phyloP scores from a whole-genome alignment of 1,284 basidiomycete genomes.

The Leucoagaricus sp. region DNA sequence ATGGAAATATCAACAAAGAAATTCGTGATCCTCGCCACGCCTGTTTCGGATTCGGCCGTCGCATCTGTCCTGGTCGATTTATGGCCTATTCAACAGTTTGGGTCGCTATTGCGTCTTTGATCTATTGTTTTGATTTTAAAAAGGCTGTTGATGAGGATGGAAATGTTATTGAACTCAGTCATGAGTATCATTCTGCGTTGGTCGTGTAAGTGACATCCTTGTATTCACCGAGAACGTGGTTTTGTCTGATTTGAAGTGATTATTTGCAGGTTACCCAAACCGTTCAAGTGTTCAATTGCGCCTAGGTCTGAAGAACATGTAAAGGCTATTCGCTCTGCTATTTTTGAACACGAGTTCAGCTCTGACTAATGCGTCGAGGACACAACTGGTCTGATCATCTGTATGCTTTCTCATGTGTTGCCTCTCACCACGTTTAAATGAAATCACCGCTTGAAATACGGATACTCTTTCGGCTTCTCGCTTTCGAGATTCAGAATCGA shows the following conservation, averaged over 20 bases:
- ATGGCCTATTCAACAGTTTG: conserved; percentile 38
- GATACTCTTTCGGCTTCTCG: too few relatives aligned
- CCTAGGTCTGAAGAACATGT: conserved; percentile 26
- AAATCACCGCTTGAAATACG: too few relatives aligned
- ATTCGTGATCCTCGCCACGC: conserved; percentile 30
- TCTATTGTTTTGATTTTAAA: conserved; percentile 37
- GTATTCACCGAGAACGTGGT: conserved; percentile 22
- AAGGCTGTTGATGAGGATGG: conserved; percentile 38
- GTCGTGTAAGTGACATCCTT: too few relatives aligned
- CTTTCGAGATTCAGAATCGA: too few relatives aligned
- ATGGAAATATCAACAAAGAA: conserved; percentile 26
- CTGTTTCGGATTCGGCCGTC: conserved; percentile 38
- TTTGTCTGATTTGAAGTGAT: conserved; percentile 29
- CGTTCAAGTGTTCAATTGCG: conserved; percentile 29
- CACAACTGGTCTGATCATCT: too few relatives aligned
- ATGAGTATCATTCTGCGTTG: conserved; percentile 17
- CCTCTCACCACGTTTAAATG: too few relatives aligned
- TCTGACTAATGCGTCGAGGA: conserved; percentile 9
- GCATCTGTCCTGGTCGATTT: conserved; percentile 41
- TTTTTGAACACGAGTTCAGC: neutral
- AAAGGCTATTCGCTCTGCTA: neutral
- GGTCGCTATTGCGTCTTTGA: conserved; percentile 38
- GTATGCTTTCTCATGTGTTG: too few relatives aligned
- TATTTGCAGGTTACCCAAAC: conserved; percentile 32
- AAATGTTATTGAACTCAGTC: conserved; percentile 32